Conservation (phyloP, 805 yeast genomes). For the Saccharomycopsis synnaedendra region DNA sequence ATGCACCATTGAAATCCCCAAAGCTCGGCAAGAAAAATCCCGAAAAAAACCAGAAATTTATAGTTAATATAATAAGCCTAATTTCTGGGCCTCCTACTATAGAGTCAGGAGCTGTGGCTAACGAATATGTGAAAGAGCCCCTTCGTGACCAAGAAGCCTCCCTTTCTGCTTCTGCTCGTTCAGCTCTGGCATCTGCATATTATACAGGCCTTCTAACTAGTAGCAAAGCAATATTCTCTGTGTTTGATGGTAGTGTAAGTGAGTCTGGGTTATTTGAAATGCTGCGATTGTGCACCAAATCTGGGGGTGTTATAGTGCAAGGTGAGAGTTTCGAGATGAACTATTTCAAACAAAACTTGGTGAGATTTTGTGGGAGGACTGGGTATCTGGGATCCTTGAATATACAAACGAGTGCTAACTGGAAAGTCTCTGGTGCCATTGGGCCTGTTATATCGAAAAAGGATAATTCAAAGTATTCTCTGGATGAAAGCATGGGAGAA, state of each 20-base stretch:
- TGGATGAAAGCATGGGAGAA: slow-evolving; percentile 20
- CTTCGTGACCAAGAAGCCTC: too few relatives aligned
- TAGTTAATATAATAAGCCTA: too few relatives aligned
- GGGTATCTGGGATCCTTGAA: slow-evolving; percentile 19
- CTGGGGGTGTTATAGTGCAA: slow-evolving; percentile 26
- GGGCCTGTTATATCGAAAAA: slow-evolving; percentile 26
- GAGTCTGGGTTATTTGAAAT: slow-evolving; percentile 34
- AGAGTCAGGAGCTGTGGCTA: too few relatives aligned
- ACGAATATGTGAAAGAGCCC: too few relatives aligned
- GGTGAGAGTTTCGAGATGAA: slow-evolving; percentile 23
- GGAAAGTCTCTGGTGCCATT: slow-evolving; percentile 25
- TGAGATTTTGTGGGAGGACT: not conserved
- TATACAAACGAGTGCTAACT: slow-evolving; percentile 23
- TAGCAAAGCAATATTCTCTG: too few relatives aligned
- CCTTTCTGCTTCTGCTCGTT: too few relatives aligned
- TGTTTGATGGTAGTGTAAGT: slow-evolving; percentile 21
- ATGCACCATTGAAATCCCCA: too few relatives aligned
- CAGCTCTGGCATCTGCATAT: too few relatives aligned
- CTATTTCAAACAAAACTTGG: slow-evolving; percentile 20
- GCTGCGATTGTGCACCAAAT: slow-evolving; percentile 24
- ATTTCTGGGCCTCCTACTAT: too few relatives aligned
- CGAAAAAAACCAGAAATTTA: too few relatives aligned
- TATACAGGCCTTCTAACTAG: too few relatives aligned
- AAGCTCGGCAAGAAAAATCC: too few relatives aligned
- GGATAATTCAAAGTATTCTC: slow-evolving; percentile 8